Conservation (phyloP, 192 early-diverging fungal genomes). For the Phycomyces nitens region DNA sequence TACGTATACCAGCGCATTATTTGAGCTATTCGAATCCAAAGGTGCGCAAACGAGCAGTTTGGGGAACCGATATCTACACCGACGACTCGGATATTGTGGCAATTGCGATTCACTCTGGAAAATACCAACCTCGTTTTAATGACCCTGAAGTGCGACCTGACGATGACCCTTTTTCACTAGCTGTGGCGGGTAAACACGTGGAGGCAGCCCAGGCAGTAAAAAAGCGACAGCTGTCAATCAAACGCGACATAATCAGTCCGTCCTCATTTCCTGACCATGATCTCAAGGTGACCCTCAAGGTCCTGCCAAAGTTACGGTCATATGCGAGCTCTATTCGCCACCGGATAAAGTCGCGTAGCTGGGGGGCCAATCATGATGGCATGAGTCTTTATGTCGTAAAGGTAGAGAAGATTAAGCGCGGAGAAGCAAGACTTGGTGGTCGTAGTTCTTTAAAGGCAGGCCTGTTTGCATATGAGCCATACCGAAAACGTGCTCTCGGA, state of each 20-base stretch:
- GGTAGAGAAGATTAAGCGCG: conserved; percentile 52
- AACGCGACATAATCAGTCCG: not conserved
- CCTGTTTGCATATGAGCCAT: conserved; percentile 16
- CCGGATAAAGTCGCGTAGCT: conserved; percentile 57
- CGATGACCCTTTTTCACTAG: conserved; percentile 29
- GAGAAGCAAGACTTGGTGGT: conserved; percentile 21
- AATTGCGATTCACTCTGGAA: conserved; percentile 56
- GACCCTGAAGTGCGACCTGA: conserved; percentile 21
- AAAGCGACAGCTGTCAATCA: not conserved
- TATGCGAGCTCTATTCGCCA: conserved; percentile 66
- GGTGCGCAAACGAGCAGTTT: conserved; percentile 60
- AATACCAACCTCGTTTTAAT: conserved; percentile 45
- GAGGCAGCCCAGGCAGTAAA: conserved; percentile 4
- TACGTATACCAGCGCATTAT: conserved; percentile 61
- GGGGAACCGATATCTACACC: conserved; percentile 84
- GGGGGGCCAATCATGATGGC: conserved; percentile 73
- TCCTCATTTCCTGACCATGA: conserved; percentile 52
- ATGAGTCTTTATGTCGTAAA: conserved; percentile 64
- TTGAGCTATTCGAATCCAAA: conserved; percentile 62
- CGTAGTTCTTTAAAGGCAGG: conserved; percentile 12
- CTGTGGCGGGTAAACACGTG: conserved; percentile 23
- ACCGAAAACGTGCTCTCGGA: conserved; percentile 14
- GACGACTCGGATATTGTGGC: conserved; percentile 85
- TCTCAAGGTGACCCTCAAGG: conserved; percentile 61
- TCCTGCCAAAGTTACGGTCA: conserved; percentile 63